Conservation (phyloP, 148 eudicot genomes). For the Nepenthes mirabilis region DNA sequence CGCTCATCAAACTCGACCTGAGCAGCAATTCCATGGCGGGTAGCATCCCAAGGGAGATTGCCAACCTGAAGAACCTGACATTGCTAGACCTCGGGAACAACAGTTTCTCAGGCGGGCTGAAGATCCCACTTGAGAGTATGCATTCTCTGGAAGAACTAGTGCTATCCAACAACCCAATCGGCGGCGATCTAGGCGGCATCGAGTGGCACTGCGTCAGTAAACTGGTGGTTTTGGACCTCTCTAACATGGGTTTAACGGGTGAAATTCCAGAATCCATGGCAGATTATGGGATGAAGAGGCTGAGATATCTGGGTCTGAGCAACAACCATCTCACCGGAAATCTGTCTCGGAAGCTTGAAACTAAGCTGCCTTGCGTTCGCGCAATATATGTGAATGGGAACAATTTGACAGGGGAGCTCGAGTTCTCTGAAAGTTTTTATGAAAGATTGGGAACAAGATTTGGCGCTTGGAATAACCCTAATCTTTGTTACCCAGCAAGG, state of each 20-base stretch:
- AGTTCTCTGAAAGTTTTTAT: constrained; percentile 45
- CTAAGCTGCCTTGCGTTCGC: constrained; percentile 31
- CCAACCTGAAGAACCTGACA: constrained; percentile 45
- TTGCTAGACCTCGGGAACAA: constrained; percentile 68
- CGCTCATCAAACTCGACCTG: constrained; percentile 75
- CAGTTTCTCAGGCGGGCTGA: constrained; percentile 50
- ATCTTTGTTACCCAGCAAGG: constrained; percentile 43
- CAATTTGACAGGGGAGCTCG: constrained; percentile 57
- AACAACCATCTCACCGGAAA: constrained; percentile 59
- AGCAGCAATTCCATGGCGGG: constrained; percentile 61
- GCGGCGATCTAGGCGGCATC: constrained; percentile 42
- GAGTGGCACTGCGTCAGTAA: constrained; percentile 46
- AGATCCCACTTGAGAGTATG: constrained; percentile 44
- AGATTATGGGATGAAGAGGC: constrained; percentile 16
- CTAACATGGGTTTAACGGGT: constrained; percentile 48
- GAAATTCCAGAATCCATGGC: constrained; percentile 53
- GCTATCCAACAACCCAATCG: constrained; percentile 56
- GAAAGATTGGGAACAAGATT: constrained; percentile 69
- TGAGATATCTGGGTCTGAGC: constrained; percentile 66
- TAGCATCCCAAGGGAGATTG: constrained; percentile 34
- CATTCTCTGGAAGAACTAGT: constrained; percentile 55
- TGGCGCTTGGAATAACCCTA: constrained; percentile 69
- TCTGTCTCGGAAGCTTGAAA: constrained; percentile 35
- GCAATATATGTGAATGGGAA: constrained; percentile 71
- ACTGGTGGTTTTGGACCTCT: constrained; percentile 45